phyloP scores from a whole-genome alignment of 2,329 filamentous ascomycete genomes.

The Epichloe baconii region DNA sequence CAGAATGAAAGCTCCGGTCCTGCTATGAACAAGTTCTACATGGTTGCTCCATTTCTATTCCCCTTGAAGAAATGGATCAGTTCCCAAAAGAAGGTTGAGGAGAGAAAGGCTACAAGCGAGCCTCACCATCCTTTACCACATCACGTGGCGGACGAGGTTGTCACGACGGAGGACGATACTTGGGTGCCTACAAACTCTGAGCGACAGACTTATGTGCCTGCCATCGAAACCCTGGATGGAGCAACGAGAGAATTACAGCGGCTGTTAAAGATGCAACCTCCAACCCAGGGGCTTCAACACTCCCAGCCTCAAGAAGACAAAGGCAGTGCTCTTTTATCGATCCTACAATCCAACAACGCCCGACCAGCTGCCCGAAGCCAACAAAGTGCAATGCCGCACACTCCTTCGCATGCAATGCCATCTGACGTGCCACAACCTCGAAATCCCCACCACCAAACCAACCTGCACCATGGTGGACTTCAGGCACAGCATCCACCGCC shows the following conservation, averaged over 20 bases:
- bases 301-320: slow-evolving; percentile 25
- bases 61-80: slow-evolving; percentile 82
- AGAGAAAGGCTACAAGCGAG: slow-evolving; percentile 28
- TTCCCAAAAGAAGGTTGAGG: slow-evolving; percentile 66
- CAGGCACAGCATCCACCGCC: slow-evolving; percentile 19
- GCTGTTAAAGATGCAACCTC: slow-evolving; percentile 41
- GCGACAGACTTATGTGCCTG: slow-evolving; percentile 20
- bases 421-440: slow-evolving; percentile 37
- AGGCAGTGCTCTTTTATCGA: slow-evolving; percentile 38
- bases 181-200: slow-evolving; percentile 26
- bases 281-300: slow-evolving; percentile 33
- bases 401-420: slow-evolving; percentile 41
- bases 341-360: slow-evolving; percentile 29
- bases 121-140: slow-evolving; percentile 29
- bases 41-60: slow-evolving; percentile 87
- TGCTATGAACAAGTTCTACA: slow-evolving; percentile 85
- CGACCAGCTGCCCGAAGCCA: slow-evolving; percentile 8
- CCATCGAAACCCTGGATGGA: slow-evolving; percentile 34
- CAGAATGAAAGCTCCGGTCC: slow-evolving; percentile 43
- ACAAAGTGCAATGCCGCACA: slow-evolving; percentile 25
- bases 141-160: slow-evolving; percentile 35
- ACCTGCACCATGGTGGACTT: slow-evolving; percentile 28
- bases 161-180: slow-evolving; percentile 52
- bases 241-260: slow-evolving; percentile 40
- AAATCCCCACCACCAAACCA: slow-evolving; percentile 43